These are phyloP conservation scores for Kazachstania sp. DNA, from an alignment of 1,139 yeast species.

Conservation along the genomic window DNA sequence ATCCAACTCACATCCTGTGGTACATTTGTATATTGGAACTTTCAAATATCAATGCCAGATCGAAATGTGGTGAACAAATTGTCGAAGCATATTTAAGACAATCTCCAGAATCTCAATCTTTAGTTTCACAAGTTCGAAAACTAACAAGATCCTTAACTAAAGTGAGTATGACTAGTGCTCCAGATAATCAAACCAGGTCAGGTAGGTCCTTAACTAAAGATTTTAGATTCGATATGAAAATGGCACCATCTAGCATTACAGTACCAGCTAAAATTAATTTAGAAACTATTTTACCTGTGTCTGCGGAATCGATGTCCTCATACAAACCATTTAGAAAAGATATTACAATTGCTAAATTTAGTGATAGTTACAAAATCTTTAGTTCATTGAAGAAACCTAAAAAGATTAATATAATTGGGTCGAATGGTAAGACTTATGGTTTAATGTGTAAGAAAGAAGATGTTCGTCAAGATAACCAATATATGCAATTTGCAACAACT, in stretches of 20 bases:
- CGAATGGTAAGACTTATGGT: constrained; percentile 63
- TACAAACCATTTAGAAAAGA: constrained; percentile 49
- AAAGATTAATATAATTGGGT: constrained; percentile 66
- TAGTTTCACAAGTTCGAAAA: constrained; percentile 16
- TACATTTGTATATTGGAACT: constrained; percentile 65
- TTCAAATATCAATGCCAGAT: constrained; percentile 55
- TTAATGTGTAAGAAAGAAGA: constrained; percentile 87
- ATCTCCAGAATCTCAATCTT: constrained; percentile 8
- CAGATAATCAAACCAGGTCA: constrained; percentile 25
- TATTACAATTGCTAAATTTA: constrained; percentile 52
- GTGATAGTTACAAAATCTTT: constrained; percentile 43
- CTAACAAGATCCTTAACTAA: constrained; percentile 25
- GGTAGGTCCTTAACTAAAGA: constrained; percentile 38
- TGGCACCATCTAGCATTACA: constrained; percentile 58
- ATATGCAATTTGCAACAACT: constrained; percentile 86
- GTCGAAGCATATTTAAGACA: constrained; percentile 26
- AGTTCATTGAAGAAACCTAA: constrained; percentile 83
- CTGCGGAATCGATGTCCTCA: constrained; percentile 36
- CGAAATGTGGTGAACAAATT: constrained; percentile 44
- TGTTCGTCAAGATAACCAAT: constrained; percentile 88
- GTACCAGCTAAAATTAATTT: constrained; percentile 76
- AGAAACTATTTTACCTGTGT: constrained; percentile 54
- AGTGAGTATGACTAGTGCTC: constrained; percentile 27
- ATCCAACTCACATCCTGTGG: constrained; percentile 84
- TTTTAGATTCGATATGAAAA: constrained; percentile 39